Evolutionary conservation across 1,284 basidiomycete genomes (phyloP), one percentile per base, ranked within the genome.

Genomic region (Pterulicium gracile): DNA sequence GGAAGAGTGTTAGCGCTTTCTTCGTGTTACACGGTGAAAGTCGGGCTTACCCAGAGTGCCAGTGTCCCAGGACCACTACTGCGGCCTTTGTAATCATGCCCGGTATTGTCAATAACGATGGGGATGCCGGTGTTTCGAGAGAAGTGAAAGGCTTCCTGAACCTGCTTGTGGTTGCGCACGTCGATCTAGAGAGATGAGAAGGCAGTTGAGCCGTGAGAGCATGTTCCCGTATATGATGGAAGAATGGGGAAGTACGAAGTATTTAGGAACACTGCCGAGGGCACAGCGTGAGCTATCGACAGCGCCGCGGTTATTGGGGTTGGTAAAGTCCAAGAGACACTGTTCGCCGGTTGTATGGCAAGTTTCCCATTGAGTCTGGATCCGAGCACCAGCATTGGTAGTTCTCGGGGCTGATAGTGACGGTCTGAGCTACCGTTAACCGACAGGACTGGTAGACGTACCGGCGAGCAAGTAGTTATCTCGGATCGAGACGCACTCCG

Each of bases 21-120:
- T 12, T 14, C 23, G 5, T 24, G n/a, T 39, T 22, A 41, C 17
- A 41, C 18, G 10, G 18, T 10, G 10, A 15, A n/a, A 20, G 7
- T 10, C 18, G 39, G 12, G 34, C 47, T 3, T 41, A 50, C 47
- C 52, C 52, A 56, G 14, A 56, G 49, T 2, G 43, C 34, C 3
- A 56, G 36, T 3, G 55, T 50, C 14, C 49, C 45, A 10, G 54
- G 51, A n/a, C 51, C 54, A 39, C 47, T 52, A 32, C 51, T 52
- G n/a, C 54, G 49, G 7, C 55, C 54, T 40, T 52, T 54, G 35
- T 54, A 56, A 43, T 56, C 55, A 43, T 56, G 55, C 14, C 55
- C 56, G 10, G 56, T 57, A 45, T 59, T 58, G 39, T 60, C 57
- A 17, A 59, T 54, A 4, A 52, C 49, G 10, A 60, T 34, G 2